Percentiles rank a stretch among this genome's conserved stretches.
phyloP scores from a whole-genome alignment of 2,329 filamentous ascomycete species.

The Boeremia lycopersici region DNA sequence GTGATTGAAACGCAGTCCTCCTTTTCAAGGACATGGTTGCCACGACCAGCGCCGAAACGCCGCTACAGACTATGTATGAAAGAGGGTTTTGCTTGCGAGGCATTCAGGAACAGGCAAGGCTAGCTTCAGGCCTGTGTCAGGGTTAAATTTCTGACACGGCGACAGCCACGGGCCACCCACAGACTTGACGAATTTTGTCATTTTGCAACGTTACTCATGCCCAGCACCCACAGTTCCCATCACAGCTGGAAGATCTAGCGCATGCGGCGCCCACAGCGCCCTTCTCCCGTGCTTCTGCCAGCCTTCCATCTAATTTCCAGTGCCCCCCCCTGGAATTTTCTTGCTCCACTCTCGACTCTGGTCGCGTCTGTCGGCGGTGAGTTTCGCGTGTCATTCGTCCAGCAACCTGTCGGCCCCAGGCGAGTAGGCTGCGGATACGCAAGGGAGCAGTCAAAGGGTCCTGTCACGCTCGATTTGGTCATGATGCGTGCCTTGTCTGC shows the following conservation, averaged over 20 bases:
- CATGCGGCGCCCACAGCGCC: slow-evolving; percentile 30
- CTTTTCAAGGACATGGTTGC: slow-evolving; percentile 31
- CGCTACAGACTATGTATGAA: slow-evolving; percentile 22
- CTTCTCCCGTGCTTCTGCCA: slow-evolving; percentile 49
- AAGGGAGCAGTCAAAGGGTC: slow-evolving; percentile 21
- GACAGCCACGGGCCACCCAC: slow-evolving; percentile 27
- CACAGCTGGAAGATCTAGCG: slow-evolving; percentile 34
- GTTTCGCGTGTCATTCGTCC: slow-evolving; percentile 28
- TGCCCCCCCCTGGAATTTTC: slow-evolving; percentile 28
- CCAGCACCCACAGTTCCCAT: slow-evolving; percentile 21
- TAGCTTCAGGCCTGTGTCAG: slow-evolving; percentile 31
- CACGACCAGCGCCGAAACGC: slow-evolving; percentile 25
- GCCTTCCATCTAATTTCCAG: slow-evolving; percentile 44
- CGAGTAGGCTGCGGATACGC: slow-evolving; percentile 27
- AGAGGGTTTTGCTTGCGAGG: slow-evolving; percentile 32
- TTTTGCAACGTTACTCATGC: slow-evolving; percentile 36
- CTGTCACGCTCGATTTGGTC: slow-evolving; percentile 44
- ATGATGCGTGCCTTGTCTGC: slow-evolving; percentile 29
- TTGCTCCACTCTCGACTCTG: slow-evolving; percentile 27
- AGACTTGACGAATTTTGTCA: slow-evolving; percentile 24
- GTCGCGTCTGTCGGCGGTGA: slow-evolving; percentile 34
- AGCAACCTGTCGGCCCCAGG: slow-evolving; percentile 18
- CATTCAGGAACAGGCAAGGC: slow-evolving; percentile 43
- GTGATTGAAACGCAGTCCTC: slow-evolving; percentile 41
- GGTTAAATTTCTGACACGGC: slow-evolving; percentile 35